Conservation (phyloP, 83 land plant species). For the Picea engelmannii region DNA sequence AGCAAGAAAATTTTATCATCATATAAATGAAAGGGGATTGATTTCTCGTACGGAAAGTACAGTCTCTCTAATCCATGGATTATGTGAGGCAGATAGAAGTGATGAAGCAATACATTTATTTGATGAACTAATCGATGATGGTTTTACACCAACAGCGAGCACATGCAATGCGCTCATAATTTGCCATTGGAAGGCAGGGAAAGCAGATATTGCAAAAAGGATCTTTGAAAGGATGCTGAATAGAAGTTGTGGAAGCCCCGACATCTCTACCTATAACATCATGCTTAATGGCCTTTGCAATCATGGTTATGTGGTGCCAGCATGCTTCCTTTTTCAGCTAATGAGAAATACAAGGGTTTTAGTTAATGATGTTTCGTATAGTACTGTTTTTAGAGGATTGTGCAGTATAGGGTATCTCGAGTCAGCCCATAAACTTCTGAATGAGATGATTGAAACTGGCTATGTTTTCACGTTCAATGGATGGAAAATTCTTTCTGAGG, state of each 20-base stretch:
- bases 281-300: slow-evolving; percentile 25
- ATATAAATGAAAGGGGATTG: slow-evolving; percentile 11
- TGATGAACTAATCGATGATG: background rate
- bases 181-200: slow-evolving; percentile 23
- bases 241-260: slow-evolving; percentile 3
- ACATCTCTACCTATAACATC: slow-evolving; percentile 13
- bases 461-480: slow-evolving; percentile 10
- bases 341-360: slow-evolving; percentile 17
- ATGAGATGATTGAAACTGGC: slow-evolving; percentile 26
- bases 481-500: slow-evolving; percentile 3
- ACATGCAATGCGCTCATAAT: slow-evolving; percentile 16
- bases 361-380: slow-evolving; percentile 14
- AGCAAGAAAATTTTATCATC: slow-evolving; percentile 17
- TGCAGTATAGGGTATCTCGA: slow-evolving; percentile 10
- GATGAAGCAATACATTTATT: slow-evolving; percentile 19
- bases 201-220: slow-evolving; percentile 18
- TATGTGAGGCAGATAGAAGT: slow-evolving; percentile 20
- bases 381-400: slow-evolving; percentile 14
- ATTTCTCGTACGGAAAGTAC: slow-evolving; percentile 8
- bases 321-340: slow-evolving; percentile 11
- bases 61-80: background rate
- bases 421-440: slow-evolving; percentile 18
- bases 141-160: background rate
- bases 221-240: slow-evolving; percentile 28
- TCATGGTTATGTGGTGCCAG: slow-evolving; percentile 14